A percentile compares a stretch with the other conserved stretches of the same genome.
These are phyloP conservation scores for Mixia osmundae DNA, from an alignment of 1,284 basidiomycete species.

Conservation along the genomic window DNA sequence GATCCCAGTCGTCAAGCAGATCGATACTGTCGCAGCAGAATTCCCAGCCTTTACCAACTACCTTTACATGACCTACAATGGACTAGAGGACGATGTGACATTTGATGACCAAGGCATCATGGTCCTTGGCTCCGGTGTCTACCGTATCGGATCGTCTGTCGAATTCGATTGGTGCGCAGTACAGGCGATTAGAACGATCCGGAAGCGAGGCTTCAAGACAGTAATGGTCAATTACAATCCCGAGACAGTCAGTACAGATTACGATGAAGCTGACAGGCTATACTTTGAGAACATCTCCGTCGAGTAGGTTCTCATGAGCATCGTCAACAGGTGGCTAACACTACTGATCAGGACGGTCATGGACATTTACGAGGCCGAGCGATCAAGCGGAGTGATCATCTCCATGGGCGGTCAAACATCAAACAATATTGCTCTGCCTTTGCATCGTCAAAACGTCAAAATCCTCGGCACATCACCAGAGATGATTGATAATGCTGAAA, in stretches of 20 bases:
- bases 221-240: slow-evolving; percentile 99
- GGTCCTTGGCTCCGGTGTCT: slow-evolving; percentile 93
- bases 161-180: slow-evolving; percentile 99
- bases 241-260: slow-evolving; percentile 96
- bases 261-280: slow-evolving; percentile 90
- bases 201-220: slow-evolving; percentile 80
- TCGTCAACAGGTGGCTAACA: too few species aligned
- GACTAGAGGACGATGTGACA: slow-evolving; percentile 64
- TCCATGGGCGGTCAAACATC: slow-evolving; percentile 98
- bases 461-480: slow-evolving; percentile 96
- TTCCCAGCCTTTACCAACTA: slow-evolving; percentile 99
- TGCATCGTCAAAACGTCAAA: slow-evolving; percentile 88
- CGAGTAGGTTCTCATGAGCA: too few species aligned
- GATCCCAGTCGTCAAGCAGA: slow-evolving; percentile 88
- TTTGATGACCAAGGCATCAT: slow-evolving; percentile 87
- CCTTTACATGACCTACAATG: slow-evolving; percentile 94
- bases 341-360: too few species aligned
- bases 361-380: slow-evolving; percentile 87
- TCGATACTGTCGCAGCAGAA: slow-evolving; percentile 94
- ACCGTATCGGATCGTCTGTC: slow-evolving; percentile 94
- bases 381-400: slow-evolving; percentile 70
- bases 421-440: slow-evolving; percentile 87
- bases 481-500: slow-evolving; percentile 99
- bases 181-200: slow-evolving; percentile 79
- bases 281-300: slow-evolving; percentile 98